phyloP scores from a whole-genome alignment of 2,329 filamentous ascomycete genomes.

The Microcera coccophila region DNA sequence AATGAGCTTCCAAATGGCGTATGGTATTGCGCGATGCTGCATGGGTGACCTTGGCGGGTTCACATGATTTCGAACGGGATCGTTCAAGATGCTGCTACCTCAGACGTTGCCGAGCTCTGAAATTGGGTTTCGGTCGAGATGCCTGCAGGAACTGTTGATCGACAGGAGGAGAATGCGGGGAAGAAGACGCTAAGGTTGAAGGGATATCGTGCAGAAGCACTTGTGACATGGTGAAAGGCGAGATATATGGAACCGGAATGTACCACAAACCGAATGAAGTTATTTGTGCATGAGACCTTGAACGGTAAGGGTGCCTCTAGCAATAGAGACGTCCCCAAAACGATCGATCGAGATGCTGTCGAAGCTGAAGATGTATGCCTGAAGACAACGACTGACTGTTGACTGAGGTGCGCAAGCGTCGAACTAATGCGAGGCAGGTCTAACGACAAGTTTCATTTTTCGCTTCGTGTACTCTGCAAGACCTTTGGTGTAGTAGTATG shows the following conservation, averaged over 20 bases:
- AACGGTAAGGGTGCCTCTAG: neutral
- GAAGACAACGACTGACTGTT: too few species aligned
- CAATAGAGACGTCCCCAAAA: neutral
- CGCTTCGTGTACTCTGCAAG: too few species aligned
- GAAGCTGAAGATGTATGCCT: too few species aligned
- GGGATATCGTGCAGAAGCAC: neutral
- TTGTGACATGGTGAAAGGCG: neutral
- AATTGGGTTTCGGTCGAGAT: neutral
- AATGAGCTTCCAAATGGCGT: neutral
- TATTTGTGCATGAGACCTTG: neutral
- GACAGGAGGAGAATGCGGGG: slow-evolving; percentile 8
- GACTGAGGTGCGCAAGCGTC: too few species aligned
- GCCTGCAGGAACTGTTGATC: neutral
- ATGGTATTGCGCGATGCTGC: neutral
- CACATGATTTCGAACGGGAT: slow-evolving; percentile 1
- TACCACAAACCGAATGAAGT: neutral
- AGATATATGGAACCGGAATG: neutral
- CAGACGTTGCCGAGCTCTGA: slow-evolving; percentile 2
- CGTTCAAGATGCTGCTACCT: neutral
- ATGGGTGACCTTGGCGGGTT: neutral
- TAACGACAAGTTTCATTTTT: too few species aligned
- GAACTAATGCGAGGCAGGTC: too few species aligned
- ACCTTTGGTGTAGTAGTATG: too few species aligned
- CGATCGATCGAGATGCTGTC: neutral
- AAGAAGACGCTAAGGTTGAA: slow-evolving; percentile 3